These are phyloP conservation scores for Aureobasidium sp. DNA, from an alignment of 2,329 filamentous ascomycete genomes.

Conservation along the genomic window DNA sequence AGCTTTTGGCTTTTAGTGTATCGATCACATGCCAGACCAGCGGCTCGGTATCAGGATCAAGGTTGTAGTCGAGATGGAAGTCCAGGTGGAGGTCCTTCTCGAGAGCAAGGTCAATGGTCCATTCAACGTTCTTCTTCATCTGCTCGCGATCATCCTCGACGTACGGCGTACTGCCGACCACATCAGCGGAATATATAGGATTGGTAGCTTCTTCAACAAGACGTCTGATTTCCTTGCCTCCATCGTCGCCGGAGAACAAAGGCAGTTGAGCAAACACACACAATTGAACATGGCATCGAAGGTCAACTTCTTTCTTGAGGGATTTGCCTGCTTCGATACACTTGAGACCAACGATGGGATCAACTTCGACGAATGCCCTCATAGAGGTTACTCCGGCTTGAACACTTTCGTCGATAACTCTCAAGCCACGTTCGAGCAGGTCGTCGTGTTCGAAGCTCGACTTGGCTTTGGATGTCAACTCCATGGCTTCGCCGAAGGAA, in stretches of 20 bases:
- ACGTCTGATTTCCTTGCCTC: slow-evolving; percentile 40
- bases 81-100: slow-evolving; percentile 50
- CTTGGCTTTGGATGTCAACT: slow-evolving; percentile 52
- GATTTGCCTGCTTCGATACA: slow-evolving; percentile 49
- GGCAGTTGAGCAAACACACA: slow-evolving; percentile 65
- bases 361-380: slow-evolving; percentile 64
- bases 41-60: slow-evolving; percentile 42
- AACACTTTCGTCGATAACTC: slow-evolving; percentile 58
- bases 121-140: slow-evolving; percentile 51
- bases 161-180: slow-evolving; percentile 60
- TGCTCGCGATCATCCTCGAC: slow-evolving; percentile 48
- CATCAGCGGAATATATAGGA: slow-evolving; percentile 40
- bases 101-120: slow-evolving; percentile 50
- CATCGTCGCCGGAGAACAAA: slow-evolving; percentile 46
- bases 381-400: slow-evolving; percentile 58
- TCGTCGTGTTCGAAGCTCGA: slow-evolving; percentile 52
- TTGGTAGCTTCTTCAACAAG: slow-evolving; percentile 40
- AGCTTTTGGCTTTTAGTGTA: slow-evolving; percentile 40
- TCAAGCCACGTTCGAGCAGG: slow-evolving; percentile 53
- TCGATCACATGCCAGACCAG: slow-evolving; percentile 48
- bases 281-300: slow-evolving; percentile 53
- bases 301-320: slow-evolving; percentile 41
- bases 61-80: slow-evolving; percentile 63
- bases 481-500: slow-evolving; percentile 57
- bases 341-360: slow-evolving; percentile 49